Conservation (phyloP, 2,329 filamentous ascomycete species). For the Tetracladium maxilliforme region DNA sequence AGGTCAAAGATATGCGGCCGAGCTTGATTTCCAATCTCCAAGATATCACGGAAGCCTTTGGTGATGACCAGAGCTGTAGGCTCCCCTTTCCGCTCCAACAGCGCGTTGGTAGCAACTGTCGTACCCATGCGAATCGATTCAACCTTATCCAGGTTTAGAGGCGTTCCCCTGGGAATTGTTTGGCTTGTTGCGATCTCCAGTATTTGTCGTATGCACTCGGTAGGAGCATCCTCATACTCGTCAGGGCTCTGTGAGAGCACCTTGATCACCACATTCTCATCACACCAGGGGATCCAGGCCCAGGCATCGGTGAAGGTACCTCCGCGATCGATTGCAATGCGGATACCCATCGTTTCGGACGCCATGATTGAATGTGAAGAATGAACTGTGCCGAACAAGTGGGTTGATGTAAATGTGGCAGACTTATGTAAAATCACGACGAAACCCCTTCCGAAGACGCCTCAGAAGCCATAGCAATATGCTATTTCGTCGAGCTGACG, state of each 20-base stretch:
- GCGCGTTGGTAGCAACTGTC: constrained; percentile 52
- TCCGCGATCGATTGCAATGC: no score
- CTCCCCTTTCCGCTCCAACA: constrained; percentile 51
- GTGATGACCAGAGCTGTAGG: constrained; percentile 49
- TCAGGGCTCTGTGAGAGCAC: constrained; percentile 56
- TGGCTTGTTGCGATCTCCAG: constrained; percentile 41
- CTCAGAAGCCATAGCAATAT: no score
- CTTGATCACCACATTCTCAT: constrained; percentile 59
- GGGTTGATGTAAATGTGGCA: no score
- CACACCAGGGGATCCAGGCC: no score
- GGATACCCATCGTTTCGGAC: no score
- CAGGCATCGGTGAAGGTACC: constrained; percentile 60
- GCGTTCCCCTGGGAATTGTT: constrained; percentile 43
- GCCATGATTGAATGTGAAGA: no score
- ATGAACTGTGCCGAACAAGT: no score
- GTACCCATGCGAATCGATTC: constrained; percentile 57
- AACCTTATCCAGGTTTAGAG: constrained; percentile 26
- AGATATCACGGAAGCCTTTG: constrained; percentile 53
- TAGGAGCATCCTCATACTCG: constrained; percentile 60
- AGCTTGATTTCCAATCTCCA: constrained; percentile 61
- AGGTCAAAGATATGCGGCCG: constrained; percentile 62
- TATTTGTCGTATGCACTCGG: constrained; percentile 53
- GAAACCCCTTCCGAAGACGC: no score
- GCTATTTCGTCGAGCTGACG: no score
- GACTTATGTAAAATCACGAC: no score